Evolutionary conservation across 805 yeast species (phyloP).

Genomic region (Cyberlindnera bimundalis): DNA sequence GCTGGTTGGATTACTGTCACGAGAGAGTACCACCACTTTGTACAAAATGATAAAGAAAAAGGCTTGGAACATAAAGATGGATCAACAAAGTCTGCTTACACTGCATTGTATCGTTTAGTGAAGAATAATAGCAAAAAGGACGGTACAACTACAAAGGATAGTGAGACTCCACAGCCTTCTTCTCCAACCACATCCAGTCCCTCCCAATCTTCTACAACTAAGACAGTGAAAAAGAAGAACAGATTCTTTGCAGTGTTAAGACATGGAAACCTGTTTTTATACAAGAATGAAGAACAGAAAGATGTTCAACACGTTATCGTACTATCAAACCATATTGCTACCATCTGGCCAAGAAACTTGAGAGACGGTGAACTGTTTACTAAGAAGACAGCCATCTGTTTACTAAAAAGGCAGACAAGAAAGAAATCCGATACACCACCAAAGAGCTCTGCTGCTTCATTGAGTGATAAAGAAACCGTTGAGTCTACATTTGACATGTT

Average conservation of each 20-base stretch:
- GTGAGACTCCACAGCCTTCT: not conserved
- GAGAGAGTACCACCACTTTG: conserved; percentile 60
- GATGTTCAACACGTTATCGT: conserved; percentile 78
- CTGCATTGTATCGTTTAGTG: conserved; percentile 57
- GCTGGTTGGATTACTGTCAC: conserved; percentile 87
- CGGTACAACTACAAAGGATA: conserved; percentile 8
- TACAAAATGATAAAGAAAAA: conserved; percentile 36
- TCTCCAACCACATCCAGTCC: too few species aligned
- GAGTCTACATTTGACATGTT: conserved; percentile 25
- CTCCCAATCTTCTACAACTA: conserved; percentile 23
- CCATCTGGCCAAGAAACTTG: conserved; percentile 80
- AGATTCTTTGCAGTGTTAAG: conserved; percentile 67
- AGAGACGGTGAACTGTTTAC: conserved; percentile 79
- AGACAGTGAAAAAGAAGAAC: conserved; percentile 47
- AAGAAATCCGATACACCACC: conserved; percentile 32
- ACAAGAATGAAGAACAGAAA: conserved; percentile 61
- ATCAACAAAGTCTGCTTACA: conserved; percentile 49
- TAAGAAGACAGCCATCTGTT: conserved; percentile 73
- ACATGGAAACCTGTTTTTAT: conserved; percentile 87
- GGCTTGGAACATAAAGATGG: conserved; percentile 24
- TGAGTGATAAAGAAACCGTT: conserved; percentile 5
- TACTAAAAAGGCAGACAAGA: conserved; percentile 47
- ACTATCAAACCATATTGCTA: conserved; percentile 62
- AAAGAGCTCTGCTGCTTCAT: conserved; percentile 28
- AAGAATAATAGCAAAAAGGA: conserved; percentile 26